Conservation (phyloP, 371 early-diverging fungal genomes). For the Syncephalastrum racemosum region DNA sequence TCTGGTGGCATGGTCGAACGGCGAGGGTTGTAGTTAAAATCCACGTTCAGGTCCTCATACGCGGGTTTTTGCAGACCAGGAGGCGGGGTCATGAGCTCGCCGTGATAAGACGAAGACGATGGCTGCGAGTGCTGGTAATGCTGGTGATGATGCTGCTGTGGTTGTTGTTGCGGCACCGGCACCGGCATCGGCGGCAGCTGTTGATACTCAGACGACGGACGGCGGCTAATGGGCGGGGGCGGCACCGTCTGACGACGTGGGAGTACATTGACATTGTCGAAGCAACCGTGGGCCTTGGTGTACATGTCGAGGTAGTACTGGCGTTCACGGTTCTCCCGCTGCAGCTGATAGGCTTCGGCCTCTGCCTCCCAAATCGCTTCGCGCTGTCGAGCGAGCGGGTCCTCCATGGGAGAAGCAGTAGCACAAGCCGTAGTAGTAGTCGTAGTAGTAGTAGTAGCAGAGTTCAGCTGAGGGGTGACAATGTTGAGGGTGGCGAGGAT, state of each 20-base stretch:
- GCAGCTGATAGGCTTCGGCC: constrained; percentile 9
- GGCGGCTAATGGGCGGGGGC: constrained; percentile 13
- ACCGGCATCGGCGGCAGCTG: too few relatives aligned
- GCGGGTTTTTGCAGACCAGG: constrained; percentile 5
- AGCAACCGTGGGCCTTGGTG: constrained; percentile 9
- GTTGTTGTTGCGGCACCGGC: constrained; percentile 6
- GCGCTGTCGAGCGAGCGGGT: constrained; percentile 10
- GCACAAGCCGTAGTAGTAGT: constrained; percentile 1
- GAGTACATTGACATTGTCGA: neutral
- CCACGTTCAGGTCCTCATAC: neutral
- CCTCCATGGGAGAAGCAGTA: neutral
- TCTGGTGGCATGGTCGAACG: constrained; percentile 3
- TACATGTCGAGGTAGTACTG: constrained; percentile 11
- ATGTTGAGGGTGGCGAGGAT: neutral
- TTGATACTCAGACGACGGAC: too few relatives aligned
- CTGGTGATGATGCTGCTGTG: neutral
- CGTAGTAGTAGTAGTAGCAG: neutral
- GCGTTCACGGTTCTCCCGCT: constrained; percentile 14
- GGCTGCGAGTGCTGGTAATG: neutral
- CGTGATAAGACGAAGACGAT: neutral
- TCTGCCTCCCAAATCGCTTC: constrained; percentile 9
- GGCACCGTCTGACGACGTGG: constrained; percentile 16
- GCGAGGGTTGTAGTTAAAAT: neutral
- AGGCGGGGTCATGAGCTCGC: constrained; percentile 4
- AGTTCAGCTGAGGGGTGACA: neutral